Base-by-base conservation (phyloP, 2,329 filamentous ascomycete genomes). In the Aspergillus melleus region DNA sequence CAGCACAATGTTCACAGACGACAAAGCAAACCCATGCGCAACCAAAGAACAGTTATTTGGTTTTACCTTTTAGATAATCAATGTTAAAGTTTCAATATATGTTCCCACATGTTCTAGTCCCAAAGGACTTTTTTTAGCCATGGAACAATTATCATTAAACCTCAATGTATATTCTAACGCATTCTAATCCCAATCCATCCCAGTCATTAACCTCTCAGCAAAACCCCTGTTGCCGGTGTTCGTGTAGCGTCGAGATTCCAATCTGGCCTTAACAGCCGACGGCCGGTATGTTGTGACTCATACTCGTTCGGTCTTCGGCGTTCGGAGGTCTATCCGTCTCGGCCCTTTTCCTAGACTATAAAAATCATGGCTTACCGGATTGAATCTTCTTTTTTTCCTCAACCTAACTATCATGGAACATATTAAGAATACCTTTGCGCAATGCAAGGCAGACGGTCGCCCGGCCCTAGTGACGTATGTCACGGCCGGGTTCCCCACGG, bases 381-480 rank as follows among this genome's bases (percentile, higher is more conserved):
- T 42, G 2, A 3, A 42, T 6, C 16, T n/a, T 16, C 4, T 47
- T 4, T 20, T 47, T 22, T 47, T 14, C 12, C 24, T 47, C 44
- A 47, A 47, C 19, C 42, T 24, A 47, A 14, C 4, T 20, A 24
- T 9, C 20, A 81, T 81, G 79, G 80, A 84, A 55, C 75, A 74
- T 49, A 76, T 86, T 60, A 84, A 81, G 68, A 68, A 75, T 49
- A 79, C 79, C 5, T 86, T 86, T 68, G 80, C 78, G 29, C 73
- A 77, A 73, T 84, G 82, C 76, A 83, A 83, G 65, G 69, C 73
- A 55, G 79, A 85, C 63, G 73, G 67, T 62, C 74, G 93, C 86
- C 36, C 90, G 66, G 93, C 94, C 44, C 83, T 98, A 61, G 90
- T 98, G 67, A 92, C 92, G 14, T 98, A 97, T 83, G 91, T 96